A percentile compares a stretch with the other conserved stretches of the same genome.
phyloP scores from a whole-genome alignment of 2,329 filamentous ascomycete genomes.

The Colletotrichum scovillei region DNA sequence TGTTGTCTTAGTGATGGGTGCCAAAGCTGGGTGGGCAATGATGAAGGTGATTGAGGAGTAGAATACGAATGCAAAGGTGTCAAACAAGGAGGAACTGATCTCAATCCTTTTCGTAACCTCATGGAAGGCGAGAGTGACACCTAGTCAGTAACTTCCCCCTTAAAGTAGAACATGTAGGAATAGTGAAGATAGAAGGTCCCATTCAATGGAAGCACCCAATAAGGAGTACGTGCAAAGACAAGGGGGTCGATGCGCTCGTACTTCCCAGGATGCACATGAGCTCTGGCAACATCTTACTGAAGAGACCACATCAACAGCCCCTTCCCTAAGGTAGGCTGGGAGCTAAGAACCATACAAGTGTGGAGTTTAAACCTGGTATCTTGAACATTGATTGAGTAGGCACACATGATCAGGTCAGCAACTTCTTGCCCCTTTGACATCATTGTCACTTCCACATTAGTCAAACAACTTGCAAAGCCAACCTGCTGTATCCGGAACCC shows the following conservation, averaged over 20 bases:
- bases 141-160: background rate
- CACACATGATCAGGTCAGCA: background rate
- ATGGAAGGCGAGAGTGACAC: background rate
- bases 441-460: slow-evolving; percentile 23
- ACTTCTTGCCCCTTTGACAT: slow-evolving; percentile 15
- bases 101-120: background rate
- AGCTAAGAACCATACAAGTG: background rate
- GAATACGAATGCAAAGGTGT: background rate
- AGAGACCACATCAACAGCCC: background rate
- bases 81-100: background rate
- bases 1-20: background rate
- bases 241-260: background rate
- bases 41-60: background rate
- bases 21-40: background rate
- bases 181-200: background rate
- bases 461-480: slow-evolving; percentile 27
- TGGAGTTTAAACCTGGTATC: background rate
- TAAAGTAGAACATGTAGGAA: background rate
- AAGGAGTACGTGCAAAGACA: background rate
- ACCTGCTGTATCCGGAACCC: slow-evolving; percentile 18
- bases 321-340: background rate
- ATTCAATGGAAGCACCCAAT: background rate
- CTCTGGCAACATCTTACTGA: background rate
- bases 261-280: background rate
- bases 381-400: slow-evolving; percentile 11